Base-by-base conservation (phyloP, 495 filamentous ascomycete species). In the Rusavskia elegans region DNA sequence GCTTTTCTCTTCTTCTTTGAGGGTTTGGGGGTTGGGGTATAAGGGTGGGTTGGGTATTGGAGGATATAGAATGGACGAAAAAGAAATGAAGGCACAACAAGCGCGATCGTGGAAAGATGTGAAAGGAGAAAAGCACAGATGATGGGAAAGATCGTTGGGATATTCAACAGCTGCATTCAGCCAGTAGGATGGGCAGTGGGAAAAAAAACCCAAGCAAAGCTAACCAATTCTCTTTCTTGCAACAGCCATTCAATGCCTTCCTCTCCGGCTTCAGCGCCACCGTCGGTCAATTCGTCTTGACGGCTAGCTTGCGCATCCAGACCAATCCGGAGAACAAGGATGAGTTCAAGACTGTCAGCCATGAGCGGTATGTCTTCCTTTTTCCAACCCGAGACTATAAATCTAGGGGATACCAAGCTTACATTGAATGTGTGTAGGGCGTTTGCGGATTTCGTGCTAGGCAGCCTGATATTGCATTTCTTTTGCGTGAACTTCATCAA, bases 401-500 rank as follows among this genome's bases (percentile, higher is more conserved):
- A n/a, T 17, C 21, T 27, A 35, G 32, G 32, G 32, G 32, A 3
- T 8, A 30, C 11, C 8, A 39, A 35, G 25, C 17, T 17, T 7
- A n/a, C 21, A 10, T n/a, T n/a, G n/a, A n/a, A 8, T 25, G 37
- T n/a, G 36, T 7, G 40, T 44, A 92, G 90, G 64, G 93, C 92
- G 16, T 98, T 98, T 66, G 92, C 92, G 59, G 92, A 98, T 74
- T 98, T 82, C 61, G 81, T 97, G 55, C 87, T 96, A 53, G 89
- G 89, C 61, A 95, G 88, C 64, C 61, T 98, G 65, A 85, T 98
- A 61, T 69, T 98, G 66, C 92, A 98, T 73, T 94, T 97, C 73
- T 97, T 98, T 76, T 98, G 92, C 69, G 83, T 96, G 59, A 97
- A 98, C 73, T 98, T 98, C 66, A 97, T 98, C 71, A 98, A 98